Evolutionary conservation across 345 rosid species (phyloP).

Genomic region (Clarkia xantiana): DNA sequence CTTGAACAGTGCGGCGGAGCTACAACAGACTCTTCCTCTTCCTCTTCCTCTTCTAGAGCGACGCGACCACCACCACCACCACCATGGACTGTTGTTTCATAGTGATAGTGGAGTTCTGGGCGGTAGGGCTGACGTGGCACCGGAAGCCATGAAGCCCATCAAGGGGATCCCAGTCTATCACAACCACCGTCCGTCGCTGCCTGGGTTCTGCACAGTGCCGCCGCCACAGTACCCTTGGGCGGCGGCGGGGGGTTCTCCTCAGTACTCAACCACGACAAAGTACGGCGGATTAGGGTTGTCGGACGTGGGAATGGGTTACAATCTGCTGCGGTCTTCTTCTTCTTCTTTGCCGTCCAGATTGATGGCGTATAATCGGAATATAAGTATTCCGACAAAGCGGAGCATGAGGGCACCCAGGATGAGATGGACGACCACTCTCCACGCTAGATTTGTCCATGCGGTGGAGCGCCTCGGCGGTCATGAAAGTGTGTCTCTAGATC

Average conservation of each 20-base stretch:
- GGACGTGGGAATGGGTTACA: slow-evolving; percentile 1
- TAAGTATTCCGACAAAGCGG: slow-evolving; percentile 43
- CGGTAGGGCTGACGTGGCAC: slow-evolving; percentile 12
- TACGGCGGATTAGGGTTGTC: slow-evolving; percentile 5
- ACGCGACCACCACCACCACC: no score
- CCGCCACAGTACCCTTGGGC: slow-evolving; percentile 27
- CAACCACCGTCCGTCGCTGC: slow-evolving; percentile 36
- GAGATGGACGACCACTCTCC: slow-evolving; percentile 91
- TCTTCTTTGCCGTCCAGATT: slow-evolving; percentile 42
- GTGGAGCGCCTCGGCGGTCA: slow-evolving; percentile 93
- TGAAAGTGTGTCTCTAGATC: slow-evolving; percentile 35
- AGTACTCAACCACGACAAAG: slow-evolving; percentile 11
- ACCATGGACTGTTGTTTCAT: background rate
- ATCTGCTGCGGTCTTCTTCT: no score
- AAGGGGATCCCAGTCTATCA: slow-evolving; percentile 77
- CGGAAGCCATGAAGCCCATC: slow-evolving; percentile 45
- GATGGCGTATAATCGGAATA: slow-evolving; percentile 16
- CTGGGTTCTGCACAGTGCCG: slow-evolving; percentile 24
- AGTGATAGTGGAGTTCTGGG: background rate
- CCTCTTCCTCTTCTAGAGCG: no score
- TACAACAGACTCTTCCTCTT: no score
- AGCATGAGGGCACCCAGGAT: slow-evolving; percentile 89
- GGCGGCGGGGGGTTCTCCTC: slow-evolving; percentile 24
- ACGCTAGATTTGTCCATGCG: slow-evolving; percentile 70
- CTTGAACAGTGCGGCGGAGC: background rate